Evolutionary conservation across 2,329 filamentous ascomycete genomes (phyloP).

Genomic region (Balansia obtecta): DNA sequence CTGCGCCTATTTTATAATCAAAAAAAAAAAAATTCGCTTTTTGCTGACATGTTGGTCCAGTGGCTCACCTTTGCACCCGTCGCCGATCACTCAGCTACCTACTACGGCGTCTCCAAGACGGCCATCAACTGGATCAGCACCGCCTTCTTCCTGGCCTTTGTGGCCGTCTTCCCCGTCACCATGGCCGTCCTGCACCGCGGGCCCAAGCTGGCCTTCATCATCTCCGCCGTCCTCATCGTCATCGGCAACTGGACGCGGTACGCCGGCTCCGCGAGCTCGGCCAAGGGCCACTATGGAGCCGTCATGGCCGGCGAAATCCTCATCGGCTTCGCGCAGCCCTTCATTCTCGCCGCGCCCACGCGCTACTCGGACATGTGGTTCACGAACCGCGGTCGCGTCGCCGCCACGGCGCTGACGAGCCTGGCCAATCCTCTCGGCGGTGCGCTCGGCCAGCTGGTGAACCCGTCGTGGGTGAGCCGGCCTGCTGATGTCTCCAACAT

Average conservation of each 20-base stretch:
- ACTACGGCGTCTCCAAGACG: constrained; percentile 62
- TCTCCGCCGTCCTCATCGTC: constrained; percentile 59
- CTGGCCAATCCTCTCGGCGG: constrained; percentile 85
- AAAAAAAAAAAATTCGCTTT: too few species aligned
- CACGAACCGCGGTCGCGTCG: constrained; percentile 68
- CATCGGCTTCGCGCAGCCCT: constrained; percentile 80
- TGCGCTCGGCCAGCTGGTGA: constrained; percentile 76
- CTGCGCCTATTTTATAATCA: too few species aligned
- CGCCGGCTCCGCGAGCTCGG: constrained; percentile 46
- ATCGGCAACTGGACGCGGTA: constrained; percentile 87
- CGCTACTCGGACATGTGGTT: constrained; percentile 95
- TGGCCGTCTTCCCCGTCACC: constrained; percentile 55
- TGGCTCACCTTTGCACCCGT: constrained; percentile 91
- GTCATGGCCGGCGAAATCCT: constrained; percentile 89
- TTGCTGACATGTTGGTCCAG: constrained; percentile 19
- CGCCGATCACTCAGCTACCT: constrained; percentile 57
- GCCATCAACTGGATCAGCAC: constrained; percentile 90
- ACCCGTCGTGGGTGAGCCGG: constrained; percentile 59
- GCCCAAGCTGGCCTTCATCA: constrained; percentile 65
- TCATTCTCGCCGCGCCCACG: constrained; percentile 80
- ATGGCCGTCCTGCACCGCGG: constrained; percentile 72
- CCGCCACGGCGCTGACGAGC: constrained; percentile 74
- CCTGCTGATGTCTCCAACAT: constrained; percentile 60
- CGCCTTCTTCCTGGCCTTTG: constrained; percentile 75
- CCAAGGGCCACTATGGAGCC: constrained; percentile 54